Evolutionary conservation across 1,284 basidiomycete species (phyloP).

Genomic region (Microstroma glucosiphilum): DNA sequence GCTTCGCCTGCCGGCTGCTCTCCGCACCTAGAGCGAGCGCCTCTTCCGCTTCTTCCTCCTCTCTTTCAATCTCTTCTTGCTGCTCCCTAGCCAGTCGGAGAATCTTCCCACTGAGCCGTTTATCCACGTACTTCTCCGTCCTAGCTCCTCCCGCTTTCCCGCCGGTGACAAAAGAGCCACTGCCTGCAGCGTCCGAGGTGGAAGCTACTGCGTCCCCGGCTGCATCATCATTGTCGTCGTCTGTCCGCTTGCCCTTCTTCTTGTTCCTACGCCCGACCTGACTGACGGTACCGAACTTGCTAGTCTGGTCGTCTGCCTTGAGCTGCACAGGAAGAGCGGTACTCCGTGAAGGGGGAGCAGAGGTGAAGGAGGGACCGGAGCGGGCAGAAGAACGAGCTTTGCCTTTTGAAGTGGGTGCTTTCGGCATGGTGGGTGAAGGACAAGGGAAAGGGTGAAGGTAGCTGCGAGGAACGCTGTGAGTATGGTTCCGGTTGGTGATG

Average conservation of each 20-base stretch:
- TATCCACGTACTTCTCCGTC: constrained; percentile 38
- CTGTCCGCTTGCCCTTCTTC: neutral
- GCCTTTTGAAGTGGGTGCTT: neutral
- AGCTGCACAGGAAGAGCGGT: neutral
- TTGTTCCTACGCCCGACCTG: neutral
- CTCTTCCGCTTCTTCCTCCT: constrained; percentile 30
- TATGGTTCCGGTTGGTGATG: too few relatives aligned
- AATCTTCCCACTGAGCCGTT: constrained; percentile 77
- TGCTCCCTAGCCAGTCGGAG: constrained; percentile 61
- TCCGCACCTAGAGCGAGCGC: constrained; percentile 3
- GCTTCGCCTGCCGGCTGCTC: constrained; percentile 54
- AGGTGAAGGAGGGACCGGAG: neutral
- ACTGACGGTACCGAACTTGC: neutral
- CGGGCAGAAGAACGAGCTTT: neutral
- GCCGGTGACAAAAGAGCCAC: neutral
- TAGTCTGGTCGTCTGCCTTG: neutral
- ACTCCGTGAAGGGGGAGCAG: neutral
- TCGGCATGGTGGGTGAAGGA: neutral
- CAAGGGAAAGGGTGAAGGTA: neutral
- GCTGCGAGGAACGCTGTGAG: neutral
- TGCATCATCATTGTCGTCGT: neutral
- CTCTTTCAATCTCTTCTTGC: constrained; percentile 42
- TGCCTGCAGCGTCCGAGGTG: neutral
- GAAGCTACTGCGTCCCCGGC: neutral
- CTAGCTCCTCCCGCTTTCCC: constrained; percentile 4